phyloP scores from a whole-genome alignment of 805 yeast genomes.

The Starmerella bombicola region DNA sequence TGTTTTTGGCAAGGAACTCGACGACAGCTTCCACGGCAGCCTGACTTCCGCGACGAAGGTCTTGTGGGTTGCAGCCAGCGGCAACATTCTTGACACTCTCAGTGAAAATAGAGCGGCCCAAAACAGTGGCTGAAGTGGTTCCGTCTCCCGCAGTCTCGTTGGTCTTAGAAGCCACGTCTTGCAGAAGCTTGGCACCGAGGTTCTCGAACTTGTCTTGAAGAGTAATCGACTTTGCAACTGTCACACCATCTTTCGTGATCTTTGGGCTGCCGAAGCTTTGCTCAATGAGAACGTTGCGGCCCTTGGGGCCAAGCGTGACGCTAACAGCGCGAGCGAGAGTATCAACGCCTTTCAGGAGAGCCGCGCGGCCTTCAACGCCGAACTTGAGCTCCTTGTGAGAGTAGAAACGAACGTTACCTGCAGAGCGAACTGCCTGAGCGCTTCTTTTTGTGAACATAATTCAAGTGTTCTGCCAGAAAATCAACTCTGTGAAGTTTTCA shows the following conservation, averaged over 20 bases:
- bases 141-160: conserved; percentile 98
- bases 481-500: no score
- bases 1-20: conserved; percentile 66
- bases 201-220: conserved; percentile 87
- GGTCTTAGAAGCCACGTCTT: conserved; percentile 94
- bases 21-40: conserved; percentile 93
- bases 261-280: conserved; percentile 95
- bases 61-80: conserved; percentile 99
- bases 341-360: conserved; percentile 85
- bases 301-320: conserved; percentile 94
- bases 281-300: conserved; percentile 92
- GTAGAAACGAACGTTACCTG: conserved; percentile 27
- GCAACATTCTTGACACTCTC: conserved; percentile 95
- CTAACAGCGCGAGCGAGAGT: conserved; percentile 92
- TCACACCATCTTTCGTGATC: conserved; percentile 98
- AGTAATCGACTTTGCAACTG: conserved; percentile 79
- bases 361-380: conserved; percentile 95
- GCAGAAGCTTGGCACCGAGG: conserved; percentile 88
- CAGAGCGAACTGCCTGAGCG: conserved; percentile 13
- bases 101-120: conserved; percentile 89
- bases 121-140: conserved; percentile 92
- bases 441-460: conserved; percentile 15
- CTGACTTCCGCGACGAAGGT: conserved; percentile 91
- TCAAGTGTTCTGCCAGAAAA: no score
- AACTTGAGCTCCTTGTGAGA: conserved; percentile 86